These are phyloP conservation scores for Hypomontagnella submonticulosa DNA, from an alignment of 495 filamentous ascomycete genomes.

Conservation along the genomic window DNA sequence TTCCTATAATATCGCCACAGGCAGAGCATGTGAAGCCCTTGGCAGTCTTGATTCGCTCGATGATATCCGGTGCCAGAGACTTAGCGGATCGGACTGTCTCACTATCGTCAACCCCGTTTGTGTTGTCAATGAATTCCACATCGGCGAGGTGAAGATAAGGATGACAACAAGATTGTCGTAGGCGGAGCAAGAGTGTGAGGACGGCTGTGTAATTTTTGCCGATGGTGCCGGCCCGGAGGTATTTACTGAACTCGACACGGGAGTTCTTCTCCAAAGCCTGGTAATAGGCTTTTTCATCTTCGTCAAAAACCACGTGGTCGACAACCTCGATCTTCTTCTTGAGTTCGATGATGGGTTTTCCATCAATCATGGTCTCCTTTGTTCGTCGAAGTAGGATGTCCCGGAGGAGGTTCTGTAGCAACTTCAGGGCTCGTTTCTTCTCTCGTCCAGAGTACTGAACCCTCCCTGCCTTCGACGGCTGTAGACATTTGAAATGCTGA, in stretches of 20 bases:
- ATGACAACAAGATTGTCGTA: constrained; percentile 91
- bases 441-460: constrained; percentile 20
- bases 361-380: constrained; percentile 85
- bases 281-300: constrained; percentile 79
- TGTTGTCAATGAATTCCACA: constrained; percentile 70
- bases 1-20: constrained; percentile 79
- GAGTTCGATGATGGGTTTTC: constrained; percentile 80
- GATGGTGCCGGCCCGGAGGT: constrained; percentile 74
- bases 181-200: constrained; percentile 84
- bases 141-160: constrained; percentile 68
- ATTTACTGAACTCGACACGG: constrained; percentile 79
- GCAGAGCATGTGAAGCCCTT: constrained; percentile 75
- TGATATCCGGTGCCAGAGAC: constrained; percentile 70
- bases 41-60: constrained; percentile 71
- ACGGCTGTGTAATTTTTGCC: constrained; percentile 85
- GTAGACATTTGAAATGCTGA: constrained; percentile 44
- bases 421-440: constrained; percentile 67
- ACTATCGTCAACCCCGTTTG: constrained; percentile 62
- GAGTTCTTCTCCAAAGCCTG: constrained; percentile 71
- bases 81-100: constrained; percentile 59
- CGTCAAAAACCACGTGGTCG: constrained; percentile 75
- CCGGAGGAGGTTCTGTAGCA: constrained; percentile 81
- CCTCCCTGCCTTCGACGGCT: constrained; percentile 1
- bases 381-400: constrained; percentile 86
- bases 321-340: constrained; percentile 75